Evolutionary conservation across 2,329 filamentous ascomycete genomes (phyloP), one percentile per base, ranked within the genome.

Genomic region (Colletotrichum neosansevieriae): DNA sequence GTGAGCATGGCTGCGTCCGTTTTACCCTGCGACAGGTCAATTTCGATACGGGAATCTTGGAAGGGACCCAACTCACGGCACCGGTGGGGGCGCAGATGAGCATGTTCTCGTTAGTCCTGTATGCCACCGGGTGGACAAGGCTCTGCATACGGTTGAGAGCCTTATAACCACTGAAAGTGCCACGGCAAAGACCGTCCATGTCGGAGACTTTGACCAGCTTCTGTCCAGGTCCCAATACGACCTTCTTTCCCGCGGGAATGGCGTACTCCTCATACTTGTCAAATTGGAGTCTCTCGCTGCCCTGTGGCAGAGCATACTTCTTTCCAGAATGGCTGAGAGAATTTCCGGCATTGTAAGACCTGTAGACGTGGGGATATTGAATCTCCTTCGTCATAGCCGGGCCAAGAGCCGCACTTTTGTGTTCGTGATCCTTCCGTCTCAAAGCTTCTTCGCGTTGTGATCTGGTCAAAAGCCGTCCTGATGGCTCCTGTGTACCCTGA

Each of bases 1-100:
- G 97, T 96, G 73, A 99, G 86, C 94, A 99, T 97, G 9, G 96
- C 97, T 34, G 95, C 96, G 80, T 99, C 96, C 1, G 96, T 99
- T 86, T 99, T 99, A 89, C 96, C 96, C 81, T 86, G 44, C 12
- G 24, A 17, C 0, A 13, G 40, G 24, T 77, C 50, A 76, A 67
- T 34, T 63, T 42, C 19, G 0, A 32, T 24, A 5, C 11, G 36
- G 34, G 4, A 3, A 5, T 4, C 17, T 11, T 44, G 3, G 24
- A 3, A 2, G 42, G 17, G 17, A 36, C 17, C 21, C 15, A n/a
- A 84, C 88, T 81, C 78, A 88, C 86, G 70, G 94, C 94, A 88
- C 96, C 96, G 61, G 96, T 99, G 4, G 96, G 96, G 21, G 96
- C 96, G 79, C 96, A 99, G 68, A 99, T 97, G 58, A 99, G 88